Base-by-base conservation (phyloP, 2,329 filamentous ascomycete species). In the Penicillium sp. region DNA sequence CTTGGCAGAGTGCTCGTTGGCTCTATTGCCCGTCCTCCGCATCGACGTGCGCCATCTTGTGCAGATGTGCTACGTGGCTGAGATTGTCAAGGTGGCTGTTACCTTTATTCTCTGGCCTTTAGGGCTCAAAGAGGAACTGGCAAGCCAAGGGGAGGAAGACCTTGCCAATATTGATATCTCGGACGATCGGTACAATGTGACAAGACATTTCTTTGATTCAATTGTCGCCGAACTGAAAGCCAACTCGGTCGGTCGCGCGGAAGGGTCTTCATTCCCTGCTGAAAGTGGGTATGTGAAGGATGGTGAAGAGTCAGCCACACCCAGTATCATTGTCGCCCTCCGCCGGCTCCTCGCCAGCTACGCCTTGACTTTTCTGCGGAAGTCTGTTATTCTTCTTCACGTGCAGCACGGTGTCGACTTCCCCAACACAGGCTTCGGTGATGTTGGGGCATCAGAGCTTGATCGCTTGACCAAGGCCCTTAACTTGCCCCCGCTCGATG, bases 391-490 rank as follows among this genome's bases (percentile, higher is more conserved):
- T 41, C 80, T 97, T 34, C 80, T 97, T 54, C 85, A 97, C 65
- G 85, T 94, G 51, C 86, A 88, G 58, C 90, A 88, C 63, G 91
- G 91, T 13, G 82, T 97, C 43, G 88, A 95, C 56, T 90, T 97
- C 61, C 86, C 86, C 38, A 83, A 78, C 61, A 79, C 86, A 49
- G 73, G 84, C 29, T 78, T 84, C 44, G 73, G 77, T 4, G 76
- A 78, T 39, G 76, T 83, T 0, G 82, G 86, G 51, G 79, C 81
- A 18, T 79, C 88, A 43, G 93, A 98, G 69, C 78, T 96, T 8
- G 82, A 88, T 43, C 86, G 94, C 5, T 79, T 98, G 3, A 86
- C 85, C 0, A 82, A 86, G 56, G 77, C 82, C 1, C 77, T 98
- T 24, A 81, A 83, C 28, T 69, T 98, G 8, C 90, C 90, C 2